Evolutionary conservation across 2,329 filamentous ascomycete species (phyloP).

Genomic region (Trichoderma lentiforme): DNA sequence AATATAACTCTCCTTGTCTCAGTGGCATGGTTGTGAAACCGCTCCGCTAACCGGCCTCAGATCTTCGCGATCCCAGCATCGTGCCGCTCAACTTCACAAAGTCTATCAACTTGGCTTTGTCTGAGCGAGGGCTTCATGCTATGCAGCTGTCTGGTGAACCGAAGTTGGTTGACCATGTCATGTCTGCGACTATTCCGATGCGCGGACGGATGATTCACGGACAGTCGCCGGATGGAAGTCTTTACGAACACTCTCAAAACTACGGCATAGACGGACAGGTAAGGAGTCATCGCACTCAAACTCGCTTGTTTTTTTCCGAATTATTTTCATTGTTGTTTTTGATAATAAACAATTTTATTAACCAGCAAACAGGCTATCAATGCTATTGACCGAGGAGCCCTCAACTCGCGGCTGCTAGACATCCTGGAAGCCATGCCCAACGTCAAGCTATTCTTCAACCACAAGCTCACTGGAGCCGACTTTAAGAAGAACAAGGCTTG

Average conservation of each 20-base stretch:
- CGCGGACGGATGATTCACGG: conserved; percentile 95
- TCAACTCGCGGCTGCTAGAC: conserved; percentile 83
- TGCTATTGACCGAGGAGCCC: conserved; percentile 76
- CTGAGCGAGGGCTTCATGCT: conserved; percentile 88
- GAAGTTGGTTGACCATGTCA: conserved; percentile 68
- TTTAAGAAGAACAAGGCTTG: conserved; percentile 77
- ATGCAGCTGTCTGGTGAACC: conserved; percentile 67
- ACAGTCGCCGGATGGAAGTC: conserved; percentile 55
- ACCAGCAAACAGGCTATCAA: conserved; percentile 62
- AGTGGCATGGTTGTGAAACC: background rate
- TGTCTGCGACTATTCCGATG: conserved; percentile 85
- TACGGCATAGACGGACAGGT: conserved; percentile 89
- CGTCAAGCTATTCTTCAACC: conserved; percentile 86
- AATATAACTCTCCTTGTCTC: background rate
- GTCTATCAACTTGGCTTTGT: conserved; percentile 96
- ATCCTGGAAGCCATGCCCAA: conserved; percentile 81
- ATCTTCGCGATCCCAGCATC: conserved; percentile 79
- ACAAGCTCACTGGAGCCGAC: conserved; percentile 88
- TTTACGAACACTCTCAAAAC: conserved; percentile 79
- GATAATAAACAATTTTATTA: background rate
- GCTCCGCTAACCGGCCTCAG: conserved; percentile 44
- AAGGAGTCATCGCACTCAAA: conserved; percentile 29
- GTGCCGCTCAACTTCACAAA: conserved; percentile 91
- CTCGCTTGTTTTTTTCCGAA: too few species aligned
- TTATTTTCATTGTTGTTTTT: too few species aligned